Percentiles rank a stretch among this genome's conserved stretches.
Evolutionary conservation across 2,329 filamentous ascomycete species (phyloP).

Genomic region (Colletotrichum aenigma): DNA sequence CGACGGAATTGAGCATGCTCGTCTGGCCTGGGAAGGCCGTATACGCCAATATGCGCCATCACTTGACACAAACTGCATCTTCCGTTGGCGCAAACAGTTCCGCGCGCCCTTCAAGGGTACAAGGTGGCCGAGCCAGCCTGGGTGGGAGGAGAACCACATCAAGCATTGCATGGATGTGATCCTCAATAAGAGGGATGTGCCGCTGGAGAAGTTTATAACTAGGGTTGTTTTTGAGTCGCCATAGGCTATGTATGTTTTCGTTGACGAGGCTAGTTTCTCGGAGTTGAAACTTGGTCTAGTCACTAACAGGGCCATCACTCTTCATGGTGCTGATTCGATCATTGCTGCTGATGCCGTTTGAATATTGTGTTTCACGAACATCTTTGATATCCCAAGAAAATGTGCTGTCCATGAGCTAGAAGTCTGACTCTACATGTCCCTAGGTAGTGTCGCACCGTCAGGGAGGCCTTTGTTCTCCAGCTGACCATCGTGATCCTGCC

Average conservation of each 20-base stretch:
- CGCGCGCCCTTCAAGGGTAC: neutral
- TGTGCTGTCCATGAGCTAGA: neutral
- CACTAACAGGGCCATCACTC: fast-evolving
- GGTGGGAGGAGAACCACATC: neutral
- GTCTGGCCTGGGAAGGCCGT: neutral
- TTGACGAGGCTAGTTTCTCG: neutral
- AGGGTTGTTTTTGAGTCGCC: neutral
- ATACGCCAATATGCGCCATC: neutral
- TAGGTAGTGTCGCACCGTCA: neutral
- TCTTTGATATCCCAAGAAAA: fast-evolving
- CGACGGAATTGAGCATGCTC: neutral
- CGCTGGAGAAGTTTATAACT: neutral
- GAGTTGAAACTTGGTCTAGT: fast-evolving
- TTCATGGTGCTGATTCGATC: neutral
- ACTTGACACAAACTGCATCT: neutral
- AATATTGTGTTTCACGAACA: neutral
- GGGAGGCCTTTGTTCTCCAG: neutral
- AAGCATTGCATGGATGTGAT: conserved; percentile 2
- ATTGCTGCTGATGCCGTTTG: neutral
- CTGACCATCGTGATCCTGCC: conserved; percentile 17
- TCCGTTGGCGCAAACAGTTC: neutral
- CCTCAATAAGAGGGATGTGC: neutral
- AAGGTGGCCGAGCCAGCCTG: neutral
- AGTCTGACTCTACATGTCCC: neutral
- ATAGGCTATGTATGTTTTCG: neutral